phyloP scores from a whole-genome alignment of 2,329 filamentous ascomycete genomes.

The Colletotrichum orbiculare region DNA sequence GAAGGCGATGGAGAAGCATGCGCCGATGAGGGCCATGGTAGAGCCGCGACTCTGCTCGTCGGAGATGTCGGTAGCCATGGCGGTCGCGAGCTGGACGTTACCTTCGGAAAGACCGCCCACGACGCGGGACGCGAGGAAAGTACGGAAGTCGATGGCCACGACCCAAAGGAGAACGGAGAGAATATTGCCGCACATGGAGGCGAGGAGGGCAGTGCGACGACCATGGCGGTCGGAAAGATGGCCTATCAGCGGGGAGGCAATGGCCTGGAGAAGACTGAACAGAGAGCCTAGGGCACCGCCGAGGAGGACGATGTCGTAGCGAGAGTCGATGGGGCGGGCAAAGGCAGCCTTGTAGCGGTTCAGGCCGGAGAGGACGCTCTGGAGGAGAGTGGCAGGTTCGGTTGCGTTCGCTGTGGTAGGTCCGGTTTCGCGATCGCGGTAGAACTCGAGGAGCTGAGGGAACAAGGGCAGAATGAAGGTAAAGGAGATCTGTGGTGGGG shows the following conservation, averaged over 20 bases:
- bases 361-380: constrained; percentile 81
- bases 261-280: constrained; percentile 91
- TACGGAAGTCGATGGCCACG: constrained; percentile 91
- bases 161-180: constrained; percentile 95
- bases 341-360: constrained; percentile 97
- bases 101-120: constrained; percentile 96
- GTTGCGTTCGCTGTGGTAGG: constrained; percentile 55
- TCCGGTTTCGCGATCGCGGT: constrained; percentile 81
- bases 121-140: constrained; percentile 91
- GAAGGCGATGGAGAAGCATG: constrained; percentile 96
- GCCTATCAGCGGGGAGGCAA: constrained; percentile 93
- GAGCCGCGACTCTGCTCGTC: constrained; percentile 85
- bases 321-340: constrained; percentile 89
- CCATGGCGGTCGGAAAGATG: constrained; percentile 89
- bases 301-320: constrained; percentile 96
- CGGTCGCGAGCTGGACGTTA: constrained; percentile 95
- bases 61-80: constrained; percentile 96
- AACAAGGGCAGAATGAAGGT: constrained; percentile 98
- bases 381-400: constrained; percentile 74
- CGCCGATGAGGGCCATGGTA: constrained; percentile 96
- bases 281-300: constrained; percentile 93
- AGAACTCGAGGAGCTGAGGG: constrained; percentile 94
- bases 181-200: constrained; percentile 94
- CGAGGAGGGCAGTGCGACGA: constrained; percentile 85
- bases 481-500: constrained; percentile 81